Base-by-base conservation (phyloP, 345 rosid species). In the Eutrema japonicum region DNA sequence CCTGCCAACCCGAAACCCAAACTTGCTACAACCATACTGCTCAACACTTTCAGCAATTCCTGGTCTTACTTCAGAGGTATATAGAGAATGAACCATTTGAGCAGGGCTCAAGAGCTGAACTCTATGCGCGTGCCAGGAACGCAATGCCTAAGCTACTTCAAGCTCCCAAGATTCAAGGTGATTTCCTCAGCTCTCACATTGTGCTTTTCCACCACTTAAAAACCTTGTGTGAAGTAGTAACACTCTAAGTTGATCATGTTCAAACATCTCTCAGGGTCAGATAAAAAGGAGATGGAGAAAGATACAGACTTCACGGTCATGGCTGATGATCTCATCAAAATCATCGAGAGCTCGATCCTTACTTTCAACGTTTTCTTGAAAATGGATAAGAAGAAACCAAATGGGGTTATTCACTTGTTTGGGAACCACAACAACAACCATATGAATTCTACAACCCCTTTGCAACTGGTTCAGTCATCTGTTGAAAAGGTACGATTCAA, bases 61-160 rank as follows among this genome's bases (percentile, higher is more conserved):
- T 87, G 42, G 99, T 95, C 61, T 82, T 95, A 30, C 66, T 92
- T 64, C 98, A 92, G 73, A 90, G 99, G 79, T 86, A 87, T 82
- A 87, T 92, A 27, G 99, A 95, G 81, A 92, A 87, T 16, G 99
- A 95, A 71, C 98, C 99, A 40, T 95, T 92, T 68, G 89, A 90
- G 78, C 88, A 79, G 7, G 96, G 98, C 61, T 72, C 82, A 8
- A 80, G 99, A 81, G 78, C 84, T 45, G 96, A 90, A 60, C 83
- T 82, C 40, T 95, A 84, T 72, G 85, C 89, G 6, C 97, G 96
- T 72, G 76, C 90, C 3, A 88, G 98, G 77, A 84, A 82, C 64
- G 27, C 77, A 60, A 83, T 95, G 78, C 98, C 97, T 35, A 87
- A 76, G 78, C 84, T 95, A 75, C 94, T 95, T 50, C 98, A 95